phyloP scores from a whole-genome alignment of 108 stramenopile genomes.

The Stephanodiscus minutulus region DNA sequence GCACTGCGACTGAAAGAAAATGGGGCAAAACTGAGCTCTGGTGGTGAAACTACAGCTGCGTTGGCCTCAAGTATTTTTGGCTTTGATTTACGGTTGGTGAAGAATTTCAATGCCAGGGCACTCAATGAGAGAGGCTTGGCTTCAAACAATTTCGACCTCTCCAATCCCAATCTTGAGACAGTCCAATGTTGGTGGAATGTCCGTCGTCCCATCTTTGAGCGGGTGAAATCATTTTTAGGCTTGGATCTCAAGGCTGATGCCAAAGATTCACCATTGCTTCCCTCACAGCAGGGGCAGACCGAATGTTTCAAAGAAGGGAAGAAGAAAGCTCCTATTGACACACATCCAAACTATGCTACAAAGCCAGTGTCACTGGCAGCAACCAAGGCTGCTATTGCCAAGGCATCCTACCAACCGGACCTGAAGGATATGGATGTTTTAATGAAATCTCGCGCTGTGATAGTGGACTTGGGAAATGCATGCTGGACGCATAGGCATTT shows the following conservation, averaged over 20 bases:
- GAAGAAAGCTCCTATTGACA: conserved; percentile 27
- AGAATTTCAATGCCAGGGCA: conserved; percentile 68
- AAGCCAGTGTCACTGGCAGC: conserved; percentile 53
- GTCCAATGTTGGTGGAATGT: conserved; percentile 78
- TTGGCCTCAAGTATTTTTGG: conserved; percentile 69
- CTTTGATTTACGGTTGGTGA: conserved; percentile 79
- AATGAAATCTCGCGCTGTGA: conserved; percentile 68
- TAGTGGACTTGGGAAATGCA: conserved; percentile 98
- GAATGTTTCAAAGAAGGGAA: conserved; percentile 36
- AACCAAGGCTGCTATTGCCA: conserved; percentile 43
- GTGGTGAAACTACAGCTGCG: conserved; percentile 28
- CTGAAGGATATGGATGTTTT: conserved; percentile 69
- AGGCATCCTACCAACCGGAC: conserved; percentile 68
- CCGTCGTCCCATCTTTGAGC: conserved; percentile 71
- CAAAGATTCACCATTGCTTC: conserved; percentile 28
- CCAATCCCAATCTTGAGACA: conserved; percentile 55
- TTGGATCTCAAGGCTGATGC: conserved; percentile 66
- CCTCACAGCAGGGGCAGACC: conserved; percentile 40
- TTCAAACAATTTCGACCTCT: conserved; percentile 60
- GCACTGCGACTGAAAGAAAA: conserved; percentile 70
- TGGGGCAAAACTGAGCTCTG: conserved; percentile 38
- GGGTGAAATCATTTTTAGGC: conserved; percentile 71
- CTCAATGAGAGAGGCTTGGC: conserved; percentile 56
- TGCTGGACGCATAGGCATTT: conserved; percentile 98
- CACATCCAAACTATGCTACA: conserved; percentile 48